phyloP scores from a whole-genome alignment of 2,329 filamentous ascomycete species.

The Gremmenia infestans region DNA sequence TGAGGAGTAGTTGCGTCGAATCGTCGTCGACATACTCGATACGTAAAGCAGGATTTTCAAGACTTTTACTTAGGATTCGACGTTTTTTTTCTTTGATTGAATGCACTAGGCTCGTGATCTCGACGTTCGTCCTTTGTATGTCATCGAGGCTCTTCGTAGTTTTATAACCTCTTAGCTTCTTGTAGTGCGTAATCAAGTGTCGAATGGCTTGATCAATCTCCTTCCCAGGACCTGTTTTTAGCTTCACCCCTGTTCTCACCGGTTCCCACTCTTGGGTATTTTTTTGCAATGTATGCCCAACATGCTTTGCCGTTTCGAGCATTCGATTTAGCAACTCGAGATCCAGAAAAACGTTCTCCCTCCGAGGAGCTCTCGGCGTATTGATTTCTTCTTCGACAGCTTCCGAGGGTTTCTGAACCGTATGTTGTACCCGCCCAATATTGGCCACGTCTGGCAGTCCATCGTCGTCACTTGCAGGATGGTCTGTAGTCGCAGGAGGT shows the following conservation, averaged over 20 bases:
- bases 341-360: neutral
- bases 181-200: neutral
- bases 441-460: neutral
- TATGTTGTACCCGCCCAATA: neutral
- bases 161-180: neutral
- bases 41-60: neutral
- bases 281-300: neutral
- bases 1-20: neutral
- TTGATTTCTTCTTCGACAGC: neutral
- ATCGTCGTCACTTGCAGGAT: neutral
- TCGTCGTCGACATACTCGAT: neutral
- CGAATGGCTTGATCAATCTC: neutral
- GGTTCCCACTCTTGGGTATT: neutral
- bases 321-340: constrained; percentile 1
- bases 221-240: neutral
- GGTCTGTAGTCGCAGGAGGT: neutral
- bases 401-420: neutral
- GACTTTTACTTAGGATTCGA: neutral
- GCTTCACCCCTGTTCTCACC: neutral
- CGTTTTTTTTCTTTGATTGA: neutral
- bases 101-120: neutral
- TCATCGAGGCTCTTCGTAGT: neutral
- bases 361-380: neutral
- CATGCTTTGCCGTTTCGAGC: constrained; percentile 2
- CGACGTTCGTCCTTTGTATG: neutral